A percentile compares a stretch with the other conserved stretches of the same genome.
phyloP scores from a whole-genome alignment of 78 protist genomes.

The Dictyostelium purpureum region DNA sequence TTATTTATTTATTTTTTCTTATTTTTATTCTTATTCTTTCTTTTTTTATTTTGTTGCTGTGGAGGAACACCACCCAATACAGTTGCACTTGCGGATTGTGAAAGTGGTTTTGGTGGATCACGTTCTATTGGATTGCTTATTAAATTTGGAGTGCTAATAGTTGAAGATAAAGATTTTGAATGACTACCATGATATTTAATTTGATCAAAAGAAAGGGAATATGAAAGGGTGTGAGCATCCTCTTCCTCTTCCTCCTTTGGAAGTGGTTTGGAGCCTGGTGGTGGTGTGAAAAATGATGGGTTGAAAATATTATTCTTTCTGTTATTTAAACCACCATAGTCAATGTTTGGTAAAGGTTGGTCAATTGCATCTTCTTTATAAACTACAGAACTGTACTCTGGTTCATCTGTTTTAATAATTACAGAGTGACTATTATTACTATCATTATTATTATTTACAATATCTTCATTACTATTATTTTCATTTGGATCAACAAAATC shows the following conservation, averaged over 20 bases:
- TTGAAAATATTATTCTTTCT: slow-evolving; percentile 12
- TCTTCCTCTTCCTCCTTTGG: not conserved
- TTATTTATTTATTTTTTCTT: not conserved
- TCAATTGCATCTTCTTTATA: not conserved
- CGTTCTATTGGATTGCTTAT: not conserved
- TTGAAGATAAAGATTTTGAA: not conserved
- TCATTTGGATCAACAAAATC: slow-evolving; percentile 1
- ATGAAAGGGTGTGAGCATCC: not conserved
- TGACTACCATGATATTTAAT: slow-evolving; percentile 1
- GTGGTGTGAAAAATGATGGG: slow-evolving; percentile 59
- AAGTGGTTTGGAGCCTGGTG: not conserved
- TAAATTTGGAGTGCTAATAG: not conserved
- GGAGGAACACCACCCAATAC: not conserved
- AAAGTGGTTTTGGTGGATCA: not conserved
- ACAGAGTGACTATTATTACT: not conserved
- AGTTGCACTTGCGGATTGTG: not conserved
- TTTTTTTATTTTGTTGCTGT: not conserved
- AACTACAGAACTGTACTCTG: not conserved
- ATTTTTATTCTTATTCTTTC: not conserved
- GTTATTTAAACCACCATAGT: slow-evolving; percentile 34
- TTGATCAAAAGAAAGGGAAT: not conserved
- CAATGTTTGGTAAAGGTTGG: slow-evolving; percentile 5
- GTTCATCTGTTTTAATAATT: not conserved
- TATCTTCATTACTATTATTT: not conserved
- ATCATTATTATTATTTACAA: not conserved